Percentiles rank a stretch among this genome's conserved stretches.
phyloP scores from a whole-genome alignment of 176 grass and related monocot genomes.

The Bonia amplexicaulis region DNA sequence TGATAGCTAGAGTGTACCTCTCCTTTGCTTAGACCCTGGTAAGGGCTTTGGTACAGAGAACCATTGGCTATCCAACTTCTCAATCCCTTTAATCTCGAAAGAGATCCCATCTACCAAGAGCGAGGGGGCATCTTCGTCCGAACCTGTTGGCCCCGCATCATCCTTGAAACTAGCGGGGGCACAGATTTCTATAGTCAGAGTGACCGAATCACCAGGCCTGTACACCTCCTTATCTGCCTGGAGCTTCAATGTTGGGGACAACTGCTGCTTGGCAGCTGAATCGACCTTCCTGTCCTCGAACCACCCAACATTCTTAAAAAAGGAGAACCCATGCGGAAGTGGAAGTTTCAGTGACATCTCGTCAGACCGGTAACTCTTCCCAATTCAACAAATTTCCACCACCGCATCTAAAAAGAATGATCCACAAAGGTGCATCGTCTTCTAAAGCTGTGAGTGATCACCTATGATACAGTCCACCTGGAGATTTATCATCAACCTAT shows the following conservation, averaged over 20 bases:
- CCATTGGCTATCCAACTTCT: conserved; percentile 92
- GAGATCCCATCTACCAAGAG: conserved; percentile 72
- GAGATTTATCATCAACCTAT: not conserved
- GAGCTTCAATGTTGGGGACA: conserved; percentile 68
- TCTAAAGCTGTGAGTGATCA: not conserved
- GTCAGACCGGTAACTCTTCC: not conserved
- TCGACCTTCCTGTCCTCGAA: conserved; percentile 56
- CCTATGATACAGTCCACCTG: not conserved
- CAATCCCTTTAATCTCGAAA: conserved; percentile 83
- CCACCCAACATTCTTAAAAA: conserved; percentile 66
- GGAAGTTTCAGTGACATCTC: conserved; percentile 60
- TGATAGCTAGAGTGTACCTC: conserved; percentile 48
- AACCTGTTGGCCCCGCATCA: not conserved
- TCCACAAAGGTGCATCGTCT: not conserved
- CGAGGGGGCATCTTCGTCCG: conserved; percentile 12
- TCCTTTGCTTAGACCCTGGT: conserved; percentile 71
- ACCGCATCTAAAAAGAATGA: not conserved
- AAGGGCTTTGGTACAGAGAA: conserved; percentile 69
- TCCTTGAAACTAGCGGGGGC: conserved; percentile 39
- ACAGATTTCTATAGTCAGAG: conserved; percentile 61
- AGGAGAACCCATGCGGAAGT: conserved; percentile 65
- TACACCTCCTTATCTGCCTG: conserved; percentile 85
- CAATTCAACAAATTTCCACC: conserved; percentile 12
- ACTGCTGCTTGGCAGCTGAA: conserved; percentile 36
- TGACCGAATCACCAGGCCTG: conserved; percentile 71